Evolutionary conservation across 768 basidiomycete genomes (phyloP), one percentile per base, ranked within the genome.

Genomic region (Psilocybe cyanescens): DNA sequence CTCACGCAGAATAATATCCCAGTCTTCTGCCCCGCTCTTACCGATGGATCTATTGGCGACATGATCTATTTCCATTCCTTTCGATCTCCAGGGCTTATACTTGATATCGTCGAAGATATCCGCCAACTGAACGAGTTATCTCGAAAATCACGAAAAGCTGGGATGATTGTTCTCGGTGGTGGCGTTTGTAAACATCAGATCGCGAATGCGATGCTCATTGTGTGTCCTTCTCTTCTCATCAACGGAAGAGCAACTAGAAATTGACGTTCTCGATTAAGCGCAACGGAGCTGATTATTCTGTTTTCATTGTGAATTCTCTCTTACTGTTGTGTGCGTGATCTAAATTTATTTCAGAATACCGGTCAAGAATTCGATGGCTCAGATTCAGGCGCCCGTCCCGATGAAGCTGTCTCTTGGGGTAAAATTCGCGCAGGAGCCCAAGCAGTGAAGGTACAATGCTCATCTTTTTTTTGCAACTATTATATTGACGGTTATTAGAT

Each of bases 61-160:
- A 98, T 99, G 96, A 89, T 99, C 41, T 99, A 98, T 76, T 99
- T 99, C 73, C 97, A 99, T 76, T 96, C 95, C 11, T 99, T 95
- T 83, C 84, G 86, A 63, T 86, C 84, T 47, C 93, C 92, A 1
- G 91, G 90, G 9, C 83, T 99, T 53, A 78, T 92, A 19, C 79
- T 99, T 62, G 97, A 99, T 71, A 97, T 99, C 64, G 96, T 99
- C 11, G 85, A 87, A 66, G 97, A 99, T 72, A 98, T 99, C 58
- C 88, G 96, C 19, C 81, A 84, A 41, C 78, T 99, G 37, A 99
- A 99, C 76, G 96, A 99, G 74, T 77, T 93, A 16, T 87, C 92
- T 9, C 84, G 97, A 57, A 88, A 85, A 64, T 91, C 96, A 37
- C 88, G 86, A 58, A 96, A 94, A 76, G 97, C 97, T 17, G 97